A percentile compares a stretch with the other conserved stretches of the same genome.
Conservation (phyloP, 2,329 filamentous ascomycete species). For the Gaeumannomyces sp. region DNA sequence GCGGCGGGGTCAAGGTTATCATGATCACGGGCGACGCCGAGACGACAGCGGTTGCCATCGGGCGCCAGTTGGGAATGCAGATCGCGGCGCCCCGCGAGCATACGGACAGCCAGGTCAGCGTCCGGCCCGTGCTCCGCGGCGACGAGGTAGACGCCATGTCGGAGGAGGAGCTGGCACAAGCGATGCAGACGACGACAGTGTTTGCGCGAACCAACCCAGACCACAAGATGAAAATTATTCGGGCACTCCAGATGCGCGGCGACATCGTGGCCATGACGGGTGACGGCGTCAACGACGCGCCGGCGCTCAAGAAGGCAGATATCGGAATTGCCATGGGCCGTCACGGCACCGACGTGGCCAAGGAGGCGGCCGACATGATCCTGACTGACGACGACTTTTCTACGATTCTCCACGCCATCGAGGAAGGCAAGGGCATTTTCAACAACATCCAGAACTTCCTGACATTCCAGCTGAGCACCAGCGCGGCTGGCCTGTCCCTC, state of each 20-base stretch:
- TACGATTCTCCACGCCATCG: slow-evolving; percentile 88
- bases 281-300: slow-evolving; percentile 96
- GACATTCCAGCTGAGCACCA: slow-evolving; percentile 96
- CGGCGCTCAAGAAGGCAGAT: slow-evolving; percentile 92
- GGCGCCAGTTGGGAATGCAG: slow-evolving; percentile 89
- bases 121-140: slow-evolving; percentile 72
- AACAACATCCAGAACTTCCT: slow-evolving; percentile 99
- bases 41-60: slow-evolving; percentile 89
- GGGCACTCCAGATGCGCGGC: slow-evolving; percentile 81
- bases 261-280: slow-evolving; percentile 99
- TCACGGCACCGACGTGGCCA: slow-evolving; percentile 92
- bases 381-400: slow-evolving; percentile 85
- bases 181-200: slow-evolving; percentile 83
- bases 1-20: slow-evolving; percentile 91
- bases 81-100: slow-evolving; percentile 52
- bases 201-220: slow-evolving; percentile 96
- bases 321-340: slow-evolving; percentile 97
- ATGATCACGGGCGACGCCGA: slow-evolving; percentile 99
- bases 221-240: slow-evolving; percentile 96
- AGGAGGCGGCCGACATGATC: slow-evolving; percentile 93
- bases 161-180: slow-evolving; percentile 73
- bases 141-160: slow-evolving; percentile 93
- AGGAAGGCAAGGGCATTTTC: slow-evolving; percentile 98
- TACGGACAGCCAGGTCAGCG: slow-evolving; percentile 47
- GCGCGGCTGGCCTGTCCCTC: slow-evolving; percentile 83